phyloP scores from a whole-genome alignment of 2,329 filamentous ascomycete species.

The Zasmidium cellare region DNA sequence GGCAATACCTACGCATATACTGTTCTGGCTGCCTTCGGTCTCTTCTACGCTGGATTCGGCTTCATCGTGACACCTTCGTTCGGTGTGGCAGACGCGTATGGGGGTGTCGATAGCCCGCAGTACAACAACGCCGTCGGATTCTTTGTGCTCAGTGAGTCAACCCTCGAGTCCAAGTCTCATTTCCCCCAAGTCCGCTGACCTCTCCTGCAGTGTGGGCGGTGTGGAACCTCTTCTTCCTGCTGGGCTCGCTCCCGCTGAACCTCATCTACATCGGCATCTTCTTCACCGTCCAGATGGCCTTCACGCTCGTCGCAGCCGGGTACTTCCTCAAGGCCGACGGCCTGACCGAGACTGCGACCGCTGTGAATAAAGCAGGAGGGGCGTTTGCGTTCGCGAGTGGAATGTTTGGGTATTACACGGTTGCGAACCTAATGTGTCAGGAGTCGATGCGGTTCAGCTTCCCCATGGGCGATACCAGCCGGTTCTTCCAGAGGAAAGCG shows the following conservation, averaged over 20 bases:
- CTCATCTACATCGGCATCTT: conserved; percentile 52
- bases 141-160: conserved; percentile 46
- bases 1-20: conserved; percentile 57
- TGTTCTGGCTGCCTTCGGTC: conserved; percentile 56
- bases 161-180: neutral
- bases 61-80: conserved; percentile 50
- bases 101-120: conserved; percentile 39
- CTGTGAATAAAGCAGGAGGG: conserved; percentile 47
- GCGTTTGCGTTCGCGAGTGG: conserved; percentile 50
- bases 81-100: conserved; percentile 48
- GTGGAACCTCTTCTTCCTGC: conserved; percentile 48
- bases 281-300: conserved; percentile 48
- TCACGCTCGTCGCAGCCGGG: conserved; percentile 44
- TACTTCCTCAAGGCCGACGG: conserved; percentile 51
- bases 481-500: conserved; percentile 39
- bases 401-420: conserved; percentile 46
- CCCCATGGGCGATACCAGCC: conserved; percentile 45
- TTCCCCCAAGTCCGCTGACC: conserved; percentile 4
- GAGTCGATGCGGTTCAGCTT: conserved; percentile 39
- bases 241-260: conserved; percentile 49
- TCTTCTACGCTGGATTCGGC: conserved; percentile 54
- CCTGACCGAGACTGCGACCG: conserved; percentile 32
- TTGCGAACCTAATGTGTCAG: conserved; percentile 45
- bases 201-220: conserved; percentile 46
- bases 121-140: conserved; percentile 54